Conservation (phyloP, 2,329 filamentous ascomycete genomes). For the Cercospora sp. region DNA sequence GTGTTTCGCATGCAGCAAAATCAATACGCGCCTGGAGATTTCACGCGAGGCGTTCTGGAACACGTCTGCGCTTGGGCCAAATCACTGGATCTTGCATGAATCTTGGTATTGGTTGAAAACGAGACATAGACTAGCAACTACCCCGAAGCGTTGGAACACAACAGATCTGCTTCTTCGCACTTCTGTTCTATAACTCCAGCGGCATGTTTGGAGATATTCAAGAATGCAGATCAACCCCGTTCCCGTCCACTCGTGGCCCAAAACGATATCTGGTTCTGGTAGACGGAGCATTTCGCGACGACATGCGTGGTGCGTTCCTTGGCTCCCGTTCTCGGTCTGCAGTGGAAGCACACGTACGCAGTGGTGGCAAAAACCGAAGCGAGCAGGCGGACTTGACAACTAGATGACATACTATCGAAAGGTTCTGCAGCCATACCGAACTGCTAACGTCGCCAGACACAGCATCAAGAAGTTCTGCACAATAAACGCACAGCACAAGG, state of each 20-base stretch:
- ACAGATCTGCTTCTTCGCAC: background rate
- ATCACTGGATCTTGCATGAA: background rate
- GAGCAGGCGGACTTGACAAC: background rate
- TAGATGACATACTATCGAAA: background rate
- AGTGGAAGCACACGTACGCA: background rate
- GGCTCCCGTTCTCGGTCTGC: background rate
- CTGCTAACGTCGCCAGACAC: background rate
- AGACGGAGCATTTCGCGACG: background rate
- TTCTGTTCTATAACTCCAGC: background rate
- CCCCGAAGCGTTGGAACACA: background rate
- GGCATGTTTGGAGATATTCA: background rate
- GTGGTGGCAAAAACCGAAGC: background rate
- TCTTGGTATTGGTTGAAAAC: background rate
- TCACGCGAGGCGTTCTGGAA: conserved; percentile 3
- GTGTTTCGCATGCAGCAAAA: background rate
- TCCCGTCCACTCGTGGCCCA: background rate
- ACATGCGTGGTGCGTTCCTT: background rate
- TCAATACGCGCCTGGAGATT: background rate
- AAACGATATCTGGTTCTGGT: background rate
- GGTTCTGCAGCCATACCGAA: background rate
- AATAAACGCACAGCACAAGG: background rate
- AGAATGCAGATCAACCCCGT: background rate
- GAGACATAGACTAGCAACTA: background rate
- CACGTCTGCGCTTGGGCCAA: background rate
- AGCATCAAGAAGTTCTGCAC: background rate